Evolutionary conservation across 495 filamentous ascomycete genomes (phyloP).

Genomic region (Penicilliopsis zonata): DNA sequence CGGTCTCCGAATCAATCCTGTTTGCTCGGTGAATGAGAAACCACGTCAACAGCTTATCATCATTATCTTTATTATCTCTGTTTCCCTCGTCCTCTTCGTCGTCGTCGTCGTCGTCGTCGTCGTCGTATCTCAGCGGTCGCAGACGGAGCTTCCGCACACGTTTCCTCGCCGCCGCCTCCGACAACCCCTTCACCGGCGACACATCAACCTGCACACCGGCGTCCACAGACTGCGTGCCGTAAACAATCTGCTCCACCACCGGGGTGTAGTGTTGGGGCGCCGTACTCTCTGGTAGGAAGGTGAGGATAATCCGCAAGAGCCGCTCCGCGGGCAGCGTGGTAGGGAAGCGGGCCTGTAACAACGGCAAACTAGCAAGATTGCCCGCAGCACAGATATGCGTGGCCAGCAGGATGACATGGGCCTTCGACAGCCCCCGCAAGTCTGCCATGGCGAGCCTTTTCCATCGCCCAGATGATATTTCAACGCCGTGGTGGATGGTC

Average conservation of each 20-base stretch:
- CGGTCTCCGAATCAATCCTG: slow-evolving; percentile 66
- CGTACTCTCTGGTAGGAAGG: slow-evolving; percentile 68
- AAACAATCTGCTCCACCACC: slow-evolving; percentile 44
- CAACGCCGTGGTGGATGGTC: not conserved
- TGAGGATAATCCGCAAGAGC: slow-evolving; percentile 69
- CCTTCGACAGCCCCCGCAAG: slow-evolving; percentile 30
- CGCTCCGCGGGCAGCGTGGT: slow-evolving; percentile 52
- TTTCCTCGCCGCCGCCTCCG: slow-evolving; percentile 53
- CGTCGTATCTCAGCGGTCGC: slow-evolving; percentile 42
- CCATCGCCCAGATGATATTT: slow-evolving; percentile 1
- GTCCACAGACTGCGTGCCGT: slow-evolving; percentile 20
- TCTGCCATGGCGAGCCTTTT: slow-evolving; percentile 22
- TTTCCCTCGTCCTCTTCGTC: too few species aligned
- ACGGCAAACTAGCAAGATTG: slow-evolving; percentile 50
- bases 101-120: slow-evolving; percentile 30
- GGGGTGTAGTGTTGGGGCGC: slow-evolving; percentile 51
- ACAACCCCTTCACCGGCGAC: slow-evolving; percentile 47
- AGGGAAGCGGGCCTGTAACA: slow-evolving; percentile 45
- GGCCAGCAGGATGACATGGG: slow-evolving; percentile 37
- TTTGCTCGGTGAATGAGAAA: slow-evolving; percentile 71
- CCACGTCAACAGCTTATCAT: slow-evolving; percentile 45
- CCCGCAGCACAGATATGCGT: slow-evolving; percentile 32
- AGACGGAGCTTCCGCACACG: slow-evolving; percentile 61
- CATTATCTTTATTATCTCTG: slow-evolving; percentile 13
- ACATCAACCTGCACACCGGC: slow-evolving; percentile 34